Conservation (phyloP, 208 protist genomes). For the Wallacemonas sp. region DNA sequence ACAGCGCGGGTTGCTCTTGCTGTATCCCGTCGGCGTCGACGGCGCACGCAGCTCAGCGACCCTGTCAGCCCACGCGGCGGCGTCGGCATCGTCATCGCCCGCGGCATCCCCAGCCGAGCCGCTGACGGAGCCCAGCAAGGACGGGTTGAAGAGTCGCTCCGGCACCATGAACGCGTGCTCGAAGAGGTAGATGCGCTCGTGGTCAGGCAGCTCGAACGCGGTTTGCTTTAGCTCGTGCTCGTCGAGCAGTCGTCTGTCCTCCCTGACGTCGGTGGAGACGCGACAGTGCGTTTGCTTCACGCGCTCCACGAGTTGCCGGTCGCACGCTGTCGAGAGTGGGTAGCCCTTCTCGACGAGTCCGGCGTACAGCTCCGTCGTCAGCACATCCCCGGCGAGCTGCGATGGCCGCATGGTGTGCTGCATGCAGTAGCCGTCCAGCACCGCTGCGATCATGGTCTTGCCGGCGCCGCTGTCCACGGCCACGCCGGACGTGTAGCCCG, state of each 20-base stretch:
- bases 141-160: conserved; percentile 85
- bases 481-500: conserved; percentile 97
- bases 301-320: conserved; percentile 61
- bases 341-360: conserved; percentile 72
- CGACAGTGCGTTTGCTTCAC: conserved; percentile 87
- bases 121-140: conserved; percentile 34
- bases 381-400: conserved; percentile 66
- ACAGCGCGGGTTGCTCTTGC: conserved; percentile 29
- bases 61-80: conserved; percentile 47
- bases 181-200: conserved; percentile 80
- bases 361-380: conserved; percentile 79
- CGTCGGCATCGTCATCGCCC: no score
- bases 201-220: conserved; percentile 85
- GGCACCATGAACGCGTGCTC: conserved; percentile 79
- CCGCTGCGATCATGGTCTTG: conserved; percentile 97
- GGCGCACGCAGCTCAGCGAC: conserved; percentile 16
- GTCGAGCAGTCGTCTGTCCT: conserved; percentile 27
- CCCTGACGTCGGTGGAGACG: conserved; percentile 44
- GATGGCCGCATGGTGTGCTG: conserved; percentile 62
- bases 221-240: conserved; percentile 17
- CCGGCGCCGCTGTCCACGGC: conserved; percentile 99
- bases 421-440: conserved; percentile 96
- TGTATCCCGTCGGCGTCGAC: conserved; percentile 48
- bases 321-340: conserved; percentile 86
- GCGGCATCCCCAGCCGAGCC: no score